Conservation (phyloP, 2,329 filamentous ascomycete species). For the Trichophyton equinum region DNA sequence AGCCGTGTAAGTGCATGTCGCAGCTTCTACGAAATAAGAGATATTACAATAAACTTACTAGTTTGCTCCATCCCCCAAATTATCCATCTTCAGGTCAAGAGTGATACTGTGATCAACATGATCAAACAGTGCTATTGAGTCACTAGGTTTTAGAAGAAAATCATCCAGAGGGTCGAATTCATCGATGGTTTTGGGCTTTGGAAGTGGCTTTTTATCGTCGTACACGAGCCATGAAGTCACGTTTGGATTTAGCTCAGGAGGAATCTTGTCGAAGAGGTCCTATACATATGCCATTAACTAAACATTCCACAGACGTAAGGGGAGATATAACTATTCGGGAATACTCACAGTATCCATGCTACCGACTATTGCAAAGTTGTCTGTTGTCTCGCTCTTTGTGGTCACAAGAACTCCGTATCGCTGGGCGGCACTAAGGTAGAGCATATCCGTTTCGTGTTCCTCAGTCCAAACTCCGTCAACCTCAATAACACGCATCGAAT, state of each 20-base stretch:
- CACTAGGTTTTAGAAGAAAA: slow-evolving; percentile 31
- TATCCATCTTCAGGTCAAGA: slow-evolving; percentile 46
- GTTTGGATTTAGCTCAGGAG: slow-evolving; percentile 8
- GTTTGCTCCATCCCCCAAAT: slow-evolving; percentile 11
- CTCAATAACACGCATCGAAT: slow-evolving; percentile 17
- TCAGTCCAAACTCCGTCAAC: slow-evolving; percentile 19
- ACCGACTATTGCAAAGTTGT: slow-evolving; percentile 25
- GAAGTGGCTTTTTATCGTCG: slow-evolving; percentile 8
- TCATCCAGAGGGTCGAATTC: slow-evolving; percentile 8
- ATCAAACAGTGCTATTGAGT: slow-evolving; percentile 10
- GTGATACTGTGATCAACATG: slow-evolving; percentile 10
- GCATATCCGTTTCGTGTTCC: slow-evolving; percentile 9
- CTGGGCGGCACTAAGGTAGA: slow-evolving; percentile 9
- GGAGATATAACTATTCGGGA: neutral
- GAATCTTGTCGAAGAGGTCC: slow-evolving; percentile 9
- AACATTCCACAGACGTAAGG: neutral
- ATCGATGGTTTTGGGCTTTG: slow-evolving; percentile 3
- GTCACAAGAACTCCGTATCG: slow-evolving; percentile 10
- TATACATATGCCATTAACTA: neutral
- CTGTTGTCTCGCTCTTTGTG: slow-evolving; percentile 8
- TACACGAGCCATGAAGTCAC: slow-evolving; percentile 28
- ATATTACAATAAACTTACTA: slow-evolving; percentile 8
- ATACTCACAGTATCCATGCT: slow-evolving; percentile 8
- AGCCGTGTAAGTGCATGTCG: neutral
- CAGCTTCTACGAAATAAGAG: neutral